phyloP scores from a whole-genome alignment of 108 stramenopile genomes.

The Cylindrotheca fusiformis region DNA sequence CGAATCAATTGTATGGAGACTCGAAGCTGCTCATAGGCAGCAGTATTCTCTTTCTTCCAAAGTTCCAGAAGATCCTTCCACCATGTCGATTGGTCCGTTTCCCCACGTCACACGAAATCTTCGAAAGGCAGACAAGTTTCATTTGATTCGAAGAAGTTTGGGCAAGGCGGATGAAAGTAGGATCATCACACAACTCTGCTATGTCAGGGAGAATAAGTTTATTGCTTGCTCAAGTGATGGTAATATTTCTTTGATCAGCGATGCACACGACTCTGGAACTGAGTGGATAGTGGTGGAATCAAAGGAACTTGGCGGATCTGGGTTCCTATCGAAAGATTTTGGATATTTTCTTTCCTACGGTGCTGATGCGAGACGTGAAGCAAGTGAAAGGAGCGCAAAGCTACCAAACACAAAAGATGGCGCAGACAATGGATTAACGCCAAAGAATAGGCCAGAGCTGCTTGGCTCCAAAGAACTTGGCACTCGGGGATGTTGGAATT shows the following conservation, averaged over 20 bases:
- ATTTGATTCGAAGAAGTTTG: background rate
- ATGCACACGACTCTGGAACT: background rate
- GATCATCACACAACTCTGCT: background rate
- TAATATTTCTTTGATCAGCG: background rate
- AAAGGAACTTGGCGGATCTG: background rate
- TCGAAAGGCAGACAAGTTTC: background rate
- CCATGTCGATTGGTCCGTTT: background rate
- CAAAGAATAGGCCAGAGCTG: background rate
- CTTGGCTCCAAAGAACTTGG: background rate
- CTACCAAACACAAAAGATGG: background rate
- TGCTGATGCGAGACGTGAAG: background rate
- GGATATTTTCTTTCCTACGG: background rate
- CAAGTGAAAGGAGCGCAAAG: too few species aligned
- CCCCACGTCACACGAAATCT: background rate
- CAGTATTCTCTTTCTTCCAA: background rate
- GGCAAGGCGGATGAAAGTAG: background rate
- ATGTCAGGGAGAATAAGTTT: background rate
- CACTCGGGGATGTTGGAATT: background rate
- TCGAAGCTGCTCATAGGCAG: background rate
- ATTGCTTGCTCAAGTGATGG: background rate
- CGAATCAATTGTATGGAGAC: background rate
- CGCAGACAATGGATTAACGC: background rate
- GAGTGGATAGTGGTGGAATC: background rate
- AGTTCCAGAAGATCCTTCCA: background rate
- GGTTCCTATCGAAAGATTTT: background rate